Conservation (phyloP, 192 early-diverging fungal species). For the Phlyctochytrium planicorne region DNA sequence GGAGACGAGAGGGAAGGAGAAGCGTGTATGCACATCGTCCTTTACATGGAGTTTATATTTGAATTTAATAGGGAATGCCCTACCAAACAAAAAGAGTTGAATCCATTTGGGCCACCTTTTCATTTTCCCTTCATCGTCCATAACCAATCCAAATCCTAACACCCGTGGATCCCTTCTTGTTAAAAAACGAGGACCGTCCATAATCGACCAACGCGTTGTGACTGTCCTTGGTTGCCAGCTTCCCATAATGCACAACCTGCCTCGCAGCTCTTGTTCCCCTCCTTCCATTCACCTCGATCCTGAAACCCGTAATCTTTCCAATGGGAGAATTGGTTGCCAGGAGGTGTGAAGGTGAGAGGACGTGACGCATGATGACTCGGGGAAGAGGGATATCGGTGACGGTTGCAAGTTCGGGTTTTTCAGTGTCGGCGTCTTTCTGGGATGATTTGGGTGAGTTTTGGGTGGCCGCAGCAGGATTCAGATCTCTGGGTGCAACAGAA, state of each 20-base stretch:
- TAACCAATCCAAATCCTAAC: slow-evolving; percentile 55
- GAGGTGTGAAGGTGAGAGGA: slow-evolving; percentile 21
- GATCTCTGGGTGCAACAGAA: not conserved
- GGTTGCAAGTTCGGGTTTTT: slow-evolving; percentile 4
- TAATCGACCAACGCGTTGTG: slow-evolving; percentile 40
- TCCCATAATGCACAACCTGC: slow-evolving; percentile 41
- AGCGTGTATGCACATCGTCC: too few species aligned
- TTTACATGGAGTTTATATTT: too few species aligned
- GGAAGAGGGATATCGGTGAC: slow-evolving; percentile 42
- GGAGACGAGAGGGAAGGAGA: too few species aligned
- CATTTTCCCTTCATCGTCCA: slow-evolving; percentile 29
- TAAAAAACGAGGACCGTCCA: slow-evolving; percentile 36
- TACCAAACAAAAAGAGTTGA: too few species aligned
- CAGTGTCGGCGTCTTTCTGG: not conserved
- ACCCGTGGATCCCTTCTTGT: slow-evolving; percentile 52
- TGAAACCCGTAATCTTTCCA: slow-evolving; percentile 43
- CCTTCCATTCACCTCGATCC: slow-evolving; percentile 45
- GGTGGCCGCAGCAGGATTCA: not conserved
- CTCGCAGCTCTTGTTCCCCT: slow-evolving; percentile 33
- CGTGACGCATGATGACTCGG: slow-evolving; percentile 30
- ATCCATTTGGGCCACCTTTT: too few species aligned
- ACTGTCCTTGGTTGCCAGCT: slow-evolving; percentile 32
- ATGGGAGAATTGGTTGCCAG: slow-evolving; percentile 11
- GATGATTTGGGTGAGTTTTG: not conserved
- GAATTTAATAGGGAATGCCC: too few species aligned